phyloP scores from a whole-genome alignment of 2,329 filamentous ascomycete species.

The Daldinia eschscholtzii region DNA sequence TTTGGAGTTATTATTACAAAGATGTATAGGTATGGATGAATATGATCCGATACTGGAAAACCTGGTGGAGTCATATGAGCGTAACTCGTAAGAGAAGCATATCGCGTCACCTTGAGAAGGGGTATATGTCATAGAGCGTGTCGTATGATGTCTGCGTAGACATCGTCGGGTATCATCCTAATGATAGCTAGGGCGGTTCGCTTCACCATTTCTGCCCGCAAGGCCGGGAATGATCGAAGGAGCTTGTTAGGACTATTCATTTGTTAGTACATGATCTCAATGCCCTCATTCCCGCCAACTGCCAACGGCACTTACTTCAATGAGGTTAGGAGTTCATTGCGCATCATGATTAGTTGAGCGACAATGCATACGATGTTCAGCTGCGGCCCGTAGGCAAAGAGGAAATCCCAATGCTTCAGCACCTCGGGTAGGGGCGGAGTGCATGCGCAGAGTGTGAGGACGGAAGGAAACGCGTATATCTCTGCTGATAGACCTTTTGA shows the following conservation, averaged over 20 bases:
- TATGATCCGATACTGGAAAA: slow-evolving; percentile 2
- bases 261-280: slow-evolving; percentile 47
- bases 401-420: slow-evolving; percentile 92
- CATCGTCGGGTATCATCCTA: slow-evolving; percentile 87
- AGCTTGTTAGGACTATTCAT: slow-evolving; percentile 86
- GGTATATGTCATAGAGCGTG: slow-evolving; percentile 76
- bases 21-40: neutral
- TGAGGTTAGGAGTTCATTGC: slow-evolving; percentile 84
- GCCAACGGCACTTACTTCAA: slow-evolving; percentile 72
- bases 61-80: slow-evolving; percentile 4
- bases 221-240: slow-evolving; percentile 85
- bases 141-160: slow-evolving; percentile 89
- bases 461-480: slow-evolving; percentile 96
- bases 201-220: slow-evolving; percentile 87
- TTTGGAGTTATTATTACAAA: slow-evolving; percentile 25
- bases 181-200: slow-evolving; percentile 87
- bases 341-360: slow-evolving; percentile 89
- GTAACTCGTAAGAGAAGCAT: slow-evolving; percentile 2
- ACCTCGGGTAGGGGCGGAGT: slow-evolving; percentile 96
- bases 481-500: slow-evolving; percentile 90
- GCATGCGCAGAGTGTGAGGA: slow-evolving; percentile 93
- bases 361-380: slow-evolving; percentile 97
- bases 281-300: neutral
- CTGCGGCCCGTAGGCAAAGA: slow-evolving; percentile 95
- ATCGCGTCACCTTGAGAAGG: neutral